These are phyloP conservation scores for Rutstroemia sp. DNA, from an alignment of 2,329 filamentous ascomycete genomes.

Conservation along the genomic window DNA sequence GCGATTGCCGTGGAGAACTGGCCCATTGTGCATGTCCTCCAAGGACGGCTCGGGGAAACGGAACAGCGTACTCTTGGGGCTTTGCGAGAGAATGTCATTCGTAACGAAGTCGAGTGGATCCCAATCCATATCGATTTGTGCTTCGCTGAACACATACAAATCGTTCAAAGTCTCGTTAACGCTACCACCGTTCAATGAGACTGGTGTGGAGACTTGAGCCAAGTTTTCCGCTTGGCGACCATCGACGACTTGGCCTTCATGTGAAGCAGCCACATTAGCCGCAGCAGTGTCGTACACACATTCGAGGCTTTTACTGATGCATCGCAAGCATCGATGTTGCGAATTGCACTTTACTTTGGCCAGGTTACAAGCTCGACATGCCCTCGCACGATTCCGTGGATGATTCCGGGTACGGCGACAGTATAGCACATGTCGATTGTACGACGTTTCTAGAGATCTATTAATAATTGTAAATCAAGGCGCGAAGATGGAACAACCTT, in stretches of 20 bases:
- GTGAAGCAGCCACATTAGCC: slow-evolving; percentile 33
- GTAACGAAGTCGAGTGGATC: not conserved
- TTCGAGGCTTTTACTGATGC: slow-evolving; percentile 15
- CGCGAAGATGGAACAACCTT: not conserved
- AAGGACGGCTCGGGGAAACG: not conserved
- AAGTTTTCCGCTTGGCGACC: not conserved
- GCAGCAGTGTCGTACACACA: slow-evolving; percentile 17
- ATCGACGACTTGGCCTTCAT: slow-evolving; percentile 29
- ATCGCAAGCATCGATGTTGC: slow-evolving; percentile 16
- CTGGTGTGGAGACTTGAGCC: not conserved
- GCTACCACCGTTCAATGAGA: not conserved
- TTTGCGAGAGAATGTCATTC: slow-evolving; percentile 23
- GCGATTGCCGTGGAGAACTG: not conserved
- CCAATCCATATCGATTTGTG: not conserved
- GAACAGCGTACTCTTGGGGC: no score
- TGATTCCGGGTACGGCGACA: slow-evolving; percentile 14
- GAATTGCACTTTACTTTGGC: slow-evolving; percentile 22
- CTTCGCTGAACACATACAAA: no score
- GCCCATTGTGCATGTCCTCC: not conserved
- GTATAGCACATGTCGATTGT: slow-evolving; percentile 18
- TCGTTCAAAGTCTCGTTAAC: no score
- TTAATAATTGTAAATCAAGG: not conserved
- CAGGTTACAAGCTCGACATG: slow-evolving; percentile 19
- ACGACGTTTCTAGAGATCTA: slow-evolving; percentile 4
- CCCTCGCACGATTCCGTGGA: slow-evolving; percentile 12